These are phyloP conservation scores for Sphenostylis stenocarpa DNA, from an alignment of 306 rosid genomes.

Conservation along the genomic window DNA sequence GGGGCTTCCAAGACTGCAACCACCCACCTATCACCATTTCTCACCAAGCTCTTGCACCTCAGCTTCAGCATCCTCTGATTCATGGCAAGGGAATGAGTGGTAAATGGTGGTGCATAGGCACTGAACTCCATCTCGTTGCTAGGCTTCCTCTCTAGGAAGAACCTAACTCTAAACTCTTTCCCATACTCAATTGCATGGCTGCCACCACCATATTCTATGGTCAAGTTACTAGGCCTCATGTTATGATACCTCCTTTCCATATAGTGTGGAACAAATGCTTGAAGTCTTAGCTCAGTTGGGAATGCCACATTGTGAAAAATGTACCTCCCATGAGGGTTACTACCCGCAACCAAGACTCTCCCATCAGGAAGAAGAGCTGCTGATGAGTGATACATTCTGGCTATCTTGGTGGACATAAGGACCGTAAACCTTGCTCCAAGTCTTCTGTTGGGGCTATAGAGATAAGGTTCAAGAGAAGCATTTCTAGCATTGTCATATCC, in stretches of 20 bases:
- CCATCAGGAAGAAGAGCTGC: constrained; percentile 83
- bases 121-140: constrained; percentile 42
- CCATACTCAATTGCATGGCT: constrained; percentile 47
- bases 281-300: constrained; percentile 79
- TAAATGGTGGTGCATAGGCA: constrained; percentile 70
- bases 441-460: constrained; percentile 46
- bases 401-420: constrained; percentile 53
- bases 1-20: constrained; percentile 61
- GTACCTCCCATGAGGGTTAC: constrained; percentile 67
- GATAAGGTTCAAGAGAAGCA: constrained; percentile 66
- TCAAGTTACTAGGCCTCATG: constrained; percentile 54
- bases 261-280: constrained; percentile 77
- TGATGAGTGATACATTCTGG: constrained; percentile 81
- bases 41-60: constrained; percentile 40
- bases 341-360: constrained; percentile 63
- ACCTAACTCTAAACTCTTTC: constrained; percentile 49
- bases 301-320: constrained; percentile 44
- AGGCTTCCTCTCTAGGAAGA: constrained; percentile 35
- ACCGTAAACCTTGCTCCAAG: constrained; percentile 58
- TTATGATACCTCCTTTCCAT: constrained; percentile 44
- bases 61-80: constrained; percentile 77
- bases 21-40: constrained; percentile 37
- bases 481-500: constrained; percentile 74
- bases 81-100: constrained; percentile 75
- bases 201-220: constrained; percentile 23